Evolutionary conservation across 2,329 filamentous ascomycete genomes (phyloP), one percentile per base, ranked within the genome.

Genomic region (Sporothrix pallida): DNA sequence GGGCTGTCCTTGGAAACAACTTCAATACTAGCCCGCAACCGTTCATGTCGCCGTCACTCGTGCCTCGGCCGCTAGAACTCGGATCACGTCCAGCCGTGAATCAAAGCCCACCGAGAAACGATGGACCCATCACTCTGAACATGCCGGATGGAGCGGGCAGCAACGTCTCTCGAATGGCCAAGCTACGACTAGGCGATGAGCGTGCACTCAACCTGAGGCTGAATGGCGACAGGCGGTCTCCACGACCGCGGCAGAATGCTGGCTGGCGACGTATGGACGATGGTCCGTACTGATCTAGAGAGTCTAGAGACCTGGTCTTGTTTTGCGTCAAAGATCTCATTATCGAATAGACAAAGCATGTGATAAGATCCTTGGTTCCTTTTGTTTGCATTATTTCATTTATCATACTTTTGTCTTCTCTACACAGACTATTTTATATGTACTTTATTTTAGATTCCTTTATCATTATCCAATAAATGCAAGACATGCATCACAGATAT

Each of bases 31-130:
- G 12, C 15, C 26, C 56, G 26, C 71, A 5, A 20, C 48, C 62
- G 3, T 54, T 68, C 52, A 62, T 74, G 70, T 74, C 73, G 26
- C 70, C 73, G 44, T 70, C 73, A 2, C n/a, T 74, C 7, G 46
- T 74, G 15, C 73, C 73, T 1, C 26, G 42, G 13, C 73, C 73
- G 2, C 52, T 73, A 2, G 20, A 44, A 1, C 31, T 70, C 5
- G 20, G 10, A 10, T 12, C 52, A 15, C 50, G 52, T 6, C 44
- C 15, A 48, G 46, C 23, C 31, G 31, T 37, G 31, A 37, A 37
- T 37, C 31, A 37, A 37, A 37, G 7, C 31, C 4, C 31, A 37
- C 31, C 31, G 31, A 9, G 17, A 54, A n/a, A 17, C 3, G 8
- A 23, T 37, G 65, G 46, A 20, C 46, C 26, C 15, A 12, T 46